phyloP scores from a whole-genome alignment of 1,284 basidiomycete species.

The Gastroboletus turbinatus region DNA sequence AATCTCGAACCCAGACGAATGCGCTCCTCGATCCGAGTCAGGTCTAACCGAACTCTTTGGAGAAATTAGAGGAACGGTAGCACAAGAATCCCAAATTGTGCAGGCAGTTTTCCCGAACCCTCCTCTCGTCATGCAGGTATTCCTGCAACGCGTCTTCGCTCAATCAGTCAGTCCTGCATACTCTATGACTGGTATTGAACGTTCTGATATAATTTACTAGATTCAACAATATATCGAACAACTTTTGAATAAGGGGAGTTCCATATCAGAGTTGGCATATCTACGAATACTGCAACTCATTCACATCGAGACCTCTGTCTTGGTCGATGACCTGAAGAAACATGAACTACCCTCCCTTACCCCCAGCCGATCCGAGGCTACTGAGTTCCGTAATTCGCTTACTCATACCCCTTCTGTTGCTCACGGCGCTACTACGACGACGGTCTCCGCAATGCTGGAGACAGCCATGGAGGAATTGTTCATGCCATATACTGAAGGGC shows the following conservation, averaged over 20 bases:
- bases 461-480: conserved; percentile 96
- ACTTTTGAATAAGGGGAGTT: conserved; percentile 70
- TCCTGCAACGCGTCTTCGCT: conserved; percentile 95
- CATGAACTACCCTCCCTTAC: conserved; percentile 80
- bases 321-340: conserved; percentile 91
- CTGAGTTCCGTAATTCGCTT: conserved; percentile 59
- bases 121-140: conserved; percentile 97
- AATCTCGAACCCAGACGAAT: conserved; percentile 78
- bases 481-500: conserved; percentile 90
- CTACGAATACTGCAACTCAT: conserved; percentile 89
- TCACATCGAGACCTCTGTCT: conserved; percentile 73
- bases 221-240: conserved; percentile 94
- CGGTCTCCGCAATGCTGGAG: conserved; percentile 86
- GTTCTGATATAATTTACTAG: conserved; percentile 42
- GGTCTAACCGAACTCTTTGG: conserved; percentile 80
- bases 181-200: not conserved
- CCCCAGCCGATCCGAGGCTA: conserved; percentile 55
- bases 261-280: conserved; percentile 86
- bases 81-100: conserved; percentile 96
- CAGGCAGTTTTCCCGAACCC: conserved; percentile 99
- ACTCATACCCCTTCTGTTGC: conserved; percentile 44
- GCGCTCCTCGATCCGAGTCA: conserved; percentile 78
- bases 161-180: conserved; percentile 72
- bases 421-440: conserved; percentile 40
- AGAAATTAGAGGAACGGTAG: conserved; percentile 90